Evolutionary conservation across 2,329 filamentous ascomycete genomes (phyloP).

Genomic region (Diaporthe helianthi): DNA sequence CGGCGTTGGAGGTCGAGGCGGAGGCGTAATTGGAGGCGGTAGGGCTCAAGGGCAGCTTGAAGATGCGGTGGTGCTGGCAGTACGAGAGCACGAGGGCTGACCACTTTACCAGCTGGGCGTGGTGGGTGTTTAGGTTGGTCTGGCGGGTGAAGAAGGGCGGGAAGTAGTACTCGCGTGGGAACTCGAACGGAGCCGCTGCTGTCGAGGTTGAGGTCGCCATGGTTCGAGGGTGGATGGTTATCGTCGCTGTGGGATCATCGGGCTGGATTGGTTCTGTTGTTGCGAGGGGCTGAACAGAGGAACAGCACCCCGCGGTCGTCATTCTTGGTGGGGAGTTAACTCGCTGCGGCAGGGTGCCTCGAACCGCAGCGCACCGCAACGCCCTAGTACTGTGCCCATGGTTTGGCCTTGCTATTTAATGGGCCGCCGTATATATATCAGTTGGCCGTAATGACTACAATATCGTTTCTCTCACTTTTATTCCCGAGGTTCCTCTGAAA

Average conservation of each 20-base stretch:
- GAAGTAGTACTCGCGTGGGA: slow-evolving; percentile 74
- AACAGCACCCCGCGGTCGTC: slow-evolving; percentile 22
- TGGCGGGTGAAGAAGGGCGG: slow-evolving; percentile 88
- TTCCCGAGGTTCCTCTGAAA: too few relatives aligned
- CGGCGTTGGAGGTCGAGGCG: slow-evolving; percentile 63
- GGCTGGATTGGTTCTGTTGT: neutral
- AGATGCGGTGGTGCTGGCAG: slow-evolving; percentile 79
- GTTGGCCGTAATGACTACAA: too few relatives aligned
- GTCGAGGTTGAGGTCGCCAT: slow-evolving; percentile 33
- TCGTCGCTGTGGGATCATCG: neutral
- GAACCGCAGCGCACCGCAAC: neutral
- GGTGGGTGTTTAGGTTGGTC: slow-evolving; percentile 74
- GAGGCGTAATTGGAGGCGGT: slow-evolving; percentile 46
- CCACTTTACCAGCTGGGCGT: slow-evolving; percentile 85
- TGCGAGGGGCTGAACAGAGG: neutral
- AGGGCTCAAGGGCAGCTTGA: slow-evolving; percentile 67
- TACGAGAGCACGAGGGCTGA: slow-evolving; percentile 83
- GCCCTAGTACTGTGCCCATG: neutral
- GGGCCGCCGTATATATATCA: too few relatives aligned
- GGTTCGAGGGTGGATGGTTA: neutral
- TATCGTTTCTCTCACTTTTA: too few relatives aligned
- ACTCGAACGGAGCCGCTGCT: slow-evolving; percentile 51
- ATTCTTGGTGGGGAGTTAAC: slow-evolving; percentile 16
- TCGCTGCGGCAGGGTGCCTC: neutral
- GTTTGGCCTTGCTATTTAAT: neutral